Evolutionary conservation across 306 rosid species (phyloP).

Genomic region (Canavalia ensiformis): DNA sequence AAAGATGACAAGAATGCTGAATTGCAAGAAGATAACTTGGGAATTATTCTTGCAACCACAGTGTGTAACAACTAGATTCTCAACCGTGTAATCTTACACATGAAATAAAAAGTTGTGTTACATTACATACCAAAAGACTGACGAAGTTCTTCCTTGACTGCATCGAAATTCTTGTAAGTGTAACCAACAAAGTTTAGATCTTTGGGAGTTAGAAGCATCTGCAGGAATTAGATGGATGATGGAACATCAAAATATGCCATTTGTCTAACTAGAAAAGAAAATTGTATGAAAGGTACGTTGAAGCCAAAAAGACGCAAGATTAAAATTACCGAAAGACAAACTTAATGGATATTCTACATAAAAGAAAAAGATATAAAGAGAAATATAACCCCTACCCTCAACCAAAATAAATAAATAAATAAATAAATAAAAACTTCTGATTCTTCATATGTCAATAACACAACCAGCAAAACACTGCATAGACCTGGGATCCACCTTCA

Average conservation of each 20-base stretch:
- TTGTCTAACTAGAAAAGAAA: conserved; percentile 27
- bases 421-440: conserved; percentile 35
- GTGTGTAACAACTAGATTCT: conserved; percentile 30
- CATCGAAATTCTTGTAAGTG: conserved; percentile 98
- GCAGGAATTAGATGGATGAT: conserved; percentile 56
- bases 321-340: conserved; percentile 21
- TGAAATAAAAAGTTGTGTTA: conserved; percentile 34
- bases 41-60: conserved; percentile 37
- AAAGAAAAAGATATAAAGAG: neutral
- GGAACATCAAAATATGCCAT: conserved; percentile 30
- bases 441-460: conserved; percentile 11
- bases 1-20: conserved; percentile 39
- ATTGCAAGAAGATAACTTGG: conserved; percentile 31
- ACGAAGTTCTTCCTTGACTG: conserved; percentile 93
- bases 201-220: conserved; percentile 93
- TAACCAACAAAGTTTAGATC: conserved; percentile 97
- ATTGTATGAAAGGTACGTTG: neutral
- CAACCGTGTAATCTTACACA: conserved; percentile 24
- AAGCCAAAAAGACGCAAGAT: conserved; percentile 6
- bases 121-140: conserved; percentile 73
- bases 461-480: conserved; percentile 17
- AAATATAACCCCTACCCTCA: neutral
- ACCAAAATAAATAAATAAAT: conserved; percentile 34
- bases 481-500: neutral
- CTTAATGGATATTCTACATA: neutral